Conservation (phyloP, 1,284 basidiomycete species). For the Takashimella koratensis region DNA sequence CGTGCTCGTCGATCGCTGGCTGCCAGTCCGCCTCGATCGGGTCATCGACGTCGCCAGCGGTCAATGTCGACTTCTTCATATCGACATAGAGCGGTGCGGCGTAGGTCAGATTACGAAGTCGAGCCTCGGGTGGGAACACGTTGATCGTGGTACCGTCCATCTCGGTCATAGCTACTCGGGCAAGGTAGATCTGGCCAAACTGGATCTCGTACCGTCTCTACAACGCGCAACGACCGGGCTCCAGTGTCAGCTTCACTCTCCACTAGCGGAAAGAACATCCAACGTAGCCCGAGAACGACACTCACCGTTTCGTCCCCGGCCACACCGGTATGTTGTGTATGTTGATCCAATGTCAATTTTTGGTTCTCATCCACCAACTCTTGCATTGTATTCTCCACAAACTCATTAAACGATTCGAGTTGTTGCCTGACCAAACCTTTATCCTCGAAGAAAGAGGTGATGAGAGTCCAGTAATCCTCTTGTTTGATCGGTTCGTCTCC, state of each 20-base stretch:
- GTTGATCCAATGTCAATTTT: conserved; percentile 92
- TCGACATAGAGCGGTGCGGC: conserved; percentile 96
- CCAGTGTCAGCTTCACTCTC: conserved; percentile 3
- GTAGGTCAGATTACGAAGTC: conserved; percentile 72
- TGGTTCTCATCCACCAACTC: conserved; percentile 95
- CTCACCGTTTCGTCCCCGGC: conserved; percentile 63
- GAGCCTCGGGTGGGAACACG: conserved; percentile 96
- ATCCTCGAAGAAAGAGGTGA: conserved; percentile 93
- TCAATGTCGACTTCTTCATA: conserved; percentile 80
- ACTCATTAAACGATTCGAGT: conserved; percentile 98
- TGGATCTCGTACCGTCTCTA: conserved; percentile 93
- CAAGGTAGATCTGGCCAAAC: conserved; percentile 97
- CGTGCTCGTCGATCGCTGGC: conserved; percentile 57
- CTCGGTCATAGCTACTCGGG: conserved; percentile 90
- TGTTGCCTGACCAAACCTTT: conserved; percentile 98
- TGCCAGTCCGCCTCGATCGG: conserved; percentile 78
- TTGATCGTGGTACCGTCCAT: conserved; percentile 90
- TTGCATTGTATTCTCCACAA: conserved; percentile 99
- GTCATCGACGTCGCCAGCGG: conserved; percentile 67
- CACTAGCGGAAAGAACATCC: not conserved
- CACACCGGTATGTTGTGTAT: conserved; percentile 88
- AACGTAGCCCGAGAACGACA: conserved; percentile 3
- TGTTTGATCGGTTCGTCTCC: conserved; percentile 71
- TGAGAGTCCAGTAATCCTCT: conserved; percentile 93
- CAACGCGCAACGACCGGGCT: conserved; percentile 33